Percentiles rank a stretch among this genome's conserved stretches.
These are phyloP conservation scores for Coriaria nepalensis DNA, from an alignment of 306 rosid genomes.

Conservation along the genomic window DNA sequence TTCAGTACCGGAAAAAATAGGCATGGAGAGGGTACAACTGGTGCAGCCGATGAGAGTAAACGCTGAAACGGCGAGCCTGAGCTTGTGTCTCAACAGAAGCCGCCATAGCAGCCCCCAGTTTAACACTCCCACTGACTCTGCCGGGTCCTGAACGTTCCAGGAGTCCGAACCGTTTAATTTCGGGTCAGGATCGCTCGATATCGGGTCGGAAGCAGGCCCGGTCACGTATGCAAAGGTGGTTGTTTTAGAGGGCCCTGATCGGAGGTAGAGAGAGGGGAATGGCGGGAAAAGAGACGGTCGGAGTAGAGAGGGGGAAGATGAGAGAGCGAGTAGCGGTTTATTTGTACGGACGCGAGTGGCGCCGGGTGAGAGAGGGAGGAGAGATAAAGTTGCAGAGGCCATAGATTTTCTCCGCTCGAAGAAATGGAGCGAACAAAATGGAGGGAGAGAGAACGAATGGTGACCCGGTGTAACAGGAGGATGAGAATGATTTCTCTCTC, in stretches of 20 bases:
- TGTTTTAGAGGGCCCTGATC: not conserved
- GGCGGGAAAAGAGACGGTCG: slow-evolving; percentile 17
- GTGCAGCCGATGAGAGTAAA: slow-evolving; percentile 56
- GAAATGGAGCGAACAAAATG: too few relatives aligned
- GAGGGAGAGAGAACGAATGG: not conserved
- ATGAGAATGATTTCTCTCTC: too few relatives aligned
- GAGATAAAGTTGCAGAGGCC: slow-evolving; percentile 25
- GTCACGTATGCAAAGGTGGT: slow-evolving; percentile 50
- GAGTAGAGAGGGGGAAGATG: slow-evolving; percentile 10
- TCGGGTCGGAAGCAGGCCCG: slow-evolving; percentile 74
- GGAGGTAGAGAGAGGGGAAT: slow-evolving; percentile 8
- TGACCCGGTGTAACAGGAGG: too few relatives aligned
- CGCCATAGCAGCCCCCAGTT: slow-evolving; percentile 39
- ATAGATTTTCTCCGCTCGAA: slow-evolving; percentile 9
- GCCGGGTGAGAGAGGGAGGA: slow-evolving; percentile 14
- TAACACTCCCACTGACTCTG: slow-evolving; percentile 20
- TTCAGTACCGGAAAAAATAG: slow-evolving; percentile 54
- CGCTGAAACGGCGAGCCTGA: slow-evolving; percentile 33
- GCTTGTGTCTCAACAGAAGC: slow-evolving; percentile 55
- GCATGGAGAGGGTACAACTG: slow-evolving; percentile 90
- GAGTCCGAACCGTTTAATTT: slow-evolving; percentile 20
- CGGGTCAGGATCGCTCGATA: slow-evolving; percentile 34
- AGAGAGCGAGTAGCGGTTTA: slow-evolving; percentile 13
- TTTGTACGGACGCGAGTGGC: slow-evolving; percentile 11
- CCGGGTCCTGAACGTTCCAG: not conserved